phyloP scores from a whole-genome alignment of 805 yeast genomes.

The Saturnispora halmiae region DNA sequence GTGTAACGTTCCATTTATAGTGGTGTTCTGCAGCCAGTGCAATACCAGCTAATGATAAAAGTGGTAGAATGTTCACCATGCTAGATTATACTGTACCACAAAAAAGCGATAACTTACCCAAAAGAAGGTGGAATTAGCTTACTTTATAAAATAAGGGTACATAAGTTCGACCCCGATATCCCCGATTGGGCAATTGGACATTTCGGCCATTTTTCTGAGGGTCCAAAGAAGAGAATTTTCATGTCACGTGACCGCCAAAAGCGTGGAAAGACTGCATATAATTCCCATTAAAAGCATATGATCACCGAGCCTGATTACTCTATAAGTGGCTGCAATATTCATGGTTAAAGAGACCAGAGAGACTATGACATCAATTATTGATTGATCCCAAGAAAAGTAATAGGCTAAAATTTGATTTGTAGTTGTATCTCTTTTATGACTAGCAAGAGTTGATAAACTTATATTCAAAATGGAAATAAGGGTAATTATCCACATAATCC shows the following conservation, averaged over 20 bases:
- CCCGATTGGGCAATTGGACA: conserved; percentile 1
- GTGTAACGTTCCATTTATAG: conserved; percentile 56
- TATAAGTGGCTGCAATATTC: background rate
- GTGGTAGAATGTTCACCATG: background rate
- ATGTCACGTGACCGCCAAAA: conserved; percentile 4
- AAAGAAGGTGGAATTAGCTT: no score
- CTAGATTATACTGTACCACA: background rate
- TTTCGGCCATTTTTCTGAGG: no score
- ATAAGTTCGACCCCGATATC: conserved; percentile 2
- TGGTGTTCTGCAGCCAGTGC: conserved; percentile 30
- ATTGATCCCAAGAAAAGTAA: conserved; percentile 1
- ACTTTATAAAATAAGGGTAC: no score
- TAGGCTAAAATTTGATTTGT: background rate
- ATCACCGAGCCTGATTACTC: conserved; percentile 1
- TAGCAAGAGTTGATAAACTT: background rate
- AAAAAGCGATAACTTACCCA: no score
- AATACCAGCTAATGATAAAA: background rate
- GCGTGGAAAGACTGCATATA: background rate
- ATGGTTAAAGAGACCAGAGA: background rate
- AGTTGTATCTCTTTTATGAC: conserved; percentile 5
- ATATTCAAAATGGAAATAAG: conserved; percentile 1
- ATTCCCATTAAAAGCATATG: conserved; percentile 1
- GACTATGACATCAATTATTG: conserved; percentile 2
- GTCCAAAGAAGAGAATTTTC: no score
- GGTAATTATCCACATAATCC: conserved; percentile 6